Base-by-base conservation (phyloP, 805 yeast species). In the Torulaspora indica region DNA sequence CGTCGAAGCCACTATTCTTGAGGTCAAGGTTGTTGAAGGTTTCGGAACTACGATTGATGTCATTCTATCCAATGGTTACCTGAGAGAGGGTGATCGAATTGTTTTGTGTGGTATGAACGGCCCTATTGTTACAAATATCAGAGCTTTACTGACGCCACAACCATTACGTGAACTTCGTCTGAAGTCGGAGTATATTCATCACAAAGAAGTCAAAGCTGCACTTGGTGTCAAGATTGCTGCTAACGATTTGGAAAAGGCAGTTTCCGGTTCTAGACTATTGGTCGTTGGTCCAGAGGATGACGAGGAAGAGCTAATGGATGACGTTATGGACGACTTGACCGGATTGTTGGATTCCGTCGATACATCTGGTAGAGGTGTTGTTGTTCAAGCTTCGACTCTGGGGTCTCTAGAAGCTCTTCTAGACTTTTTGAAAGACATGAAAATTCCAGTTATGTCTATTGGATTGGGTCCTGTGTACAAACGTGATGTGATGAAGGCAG, bases 171-270 rank as follows among this genome's bases (percentile, higher is more conserved):
- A 93, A 68, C 73, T 93, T 68, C 89, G 99, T 70, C 76, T 93
- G 68, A 93, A 93, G 68, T 85, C 96, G n/a, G 96, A 88, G 55
- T 93, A 93, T 66, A 79, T 90, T 40, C 98, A 95, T 65, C 93
- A 88, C 71, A 93, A 93, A 66, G 95, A 91, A 70, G 98, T 93
- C 47, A 93, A 91, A 73, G 99, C 99, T 22, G 98, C 99, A 30
- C 76, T 93, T 56, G 99, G 99, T 79, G 97, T 93, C 45, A 90
- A 93, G 77, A 88, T 93, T 65, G 95, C 98, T 44, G 99, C 98
- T 32, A 87, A 87, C 64, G 98, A 93, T 64, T 78, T 93, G 56
- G 98, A 93, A 61, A 91, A 93, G 71, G 98, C 99, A 9, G 96
- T 93, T 63, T 97, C 99, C 37, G 99, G 99, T 72, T 93, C 98